Conservation (phyloP, 805 yeast species). For the Saturnispora mendoncae region DNA sequence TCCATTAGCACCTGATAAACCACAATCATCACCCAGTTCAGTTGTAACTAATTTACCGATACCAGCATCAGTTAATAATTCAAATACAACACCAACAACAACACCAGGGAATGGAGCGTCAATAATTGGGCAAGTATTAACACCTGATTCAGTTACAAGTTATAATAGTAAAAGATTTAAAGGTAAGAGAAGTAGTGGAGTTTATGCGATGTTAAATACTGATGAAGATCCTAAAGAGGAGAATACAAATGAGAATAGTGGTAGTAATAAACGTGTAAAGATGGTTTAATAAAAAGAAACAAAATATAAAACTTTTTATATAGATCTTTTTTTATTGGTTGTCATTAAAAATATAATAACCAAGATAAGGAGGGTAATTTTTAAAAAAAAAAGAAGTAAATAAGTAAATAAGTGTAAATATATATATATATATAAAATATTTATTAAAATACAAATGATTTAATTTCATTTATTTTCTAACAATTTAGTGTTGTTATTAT, state of each 20-base stretch:
- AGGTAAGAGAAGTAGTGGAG: constrained; percentile 4
- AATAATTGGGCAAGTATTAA: neutral
- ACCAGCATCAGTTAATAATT: too few species aligned
- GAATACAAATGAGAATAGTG: neutral
- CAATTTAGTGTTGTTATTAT: neutral
- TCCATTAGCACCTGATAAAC: constrained; percentile 21
- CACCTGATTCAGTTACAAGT: neutral
- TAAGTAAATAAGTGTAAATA: neutral
- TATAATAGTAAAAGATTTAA: neutral
- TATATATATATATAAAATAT: neutral
- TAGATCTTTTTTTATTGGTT: too few species aligned
- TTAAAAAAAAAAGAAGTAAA: too few species aligned
- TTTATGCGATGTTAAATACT: constrained; percentile 9
- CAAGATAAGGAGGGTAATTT: neutral
- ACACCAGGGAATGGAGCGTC: too few species aligned
- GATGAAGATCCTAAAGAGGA: too few species aligned
- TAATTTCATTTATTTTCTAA: neutral
- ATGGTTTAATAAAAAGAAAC: neutral
- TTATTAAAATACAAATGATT: neutral
- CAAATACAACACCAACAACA: too few species aligned
- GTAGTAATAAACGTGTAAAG: neutral
- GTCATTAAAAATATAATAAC: too few species aligned
- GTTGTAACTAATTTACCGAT: too few species aligned
- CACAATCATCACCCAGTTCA: constrained; percentile 1
- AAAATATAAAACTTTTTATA: too few species aligned